Percentiles rank a stretch among this genome's conserved stretches.
phyloP scores from a whole-genome alignment of 495 filamentous ascomycete genomes.

The Podospora sp. region DNA sequence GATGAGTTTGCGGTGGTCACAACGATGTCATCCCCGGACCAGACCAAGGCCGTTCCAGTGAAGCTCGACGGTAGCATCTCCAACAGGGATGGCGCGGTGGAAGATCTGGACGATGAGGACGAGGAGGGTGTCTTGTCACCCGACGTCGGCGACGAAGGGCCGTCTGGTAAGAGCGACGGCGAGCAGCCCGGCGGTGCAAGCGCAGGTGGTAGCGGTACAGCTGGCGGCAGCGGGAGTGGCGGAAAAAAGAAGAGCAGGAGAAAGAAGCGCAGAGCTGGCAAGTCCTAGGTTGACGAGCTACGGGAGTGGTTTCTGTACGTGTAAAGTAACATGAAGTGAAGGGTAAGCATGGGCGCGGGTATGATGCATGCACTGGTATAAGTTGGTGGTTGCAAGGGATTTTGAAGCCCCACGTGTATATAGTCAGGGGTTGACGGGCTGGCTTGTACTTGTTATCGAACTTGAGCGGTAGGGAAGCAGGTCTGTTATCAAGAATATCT shows the following conservation, averaged over 20 bases:
- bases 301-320: constrained; percentile 25
- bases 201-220: constrained; percentile 14
- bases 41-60: constrained; percentile 16
- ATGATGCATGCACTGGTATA: background rate
- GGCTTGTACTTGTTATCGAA: no score
- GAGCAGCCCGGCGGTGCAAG: constrained; percentile 25
- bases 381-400: background rate
- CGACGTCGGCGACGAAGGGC: constrained; percentile 18
- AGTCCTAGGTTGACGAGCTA: constrained; percentile 38
- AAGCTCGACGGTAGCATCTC: background rate
- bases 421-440: no score
- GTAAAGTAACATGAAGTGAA: constrained; percentile 12
- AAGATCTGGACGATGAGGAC: constrained; percentile 27
- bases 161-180: background rate
- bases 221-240: constrained; percentile 20
- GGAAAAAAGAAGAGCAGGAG: constrained; percentile 41
- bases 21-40: constrained; percentile 19
- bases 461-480: no score
- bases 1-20: constrained; percentile 27
- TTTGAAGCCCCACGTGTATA: no score
- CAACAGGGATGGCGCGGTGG: constrained; percentile 19
- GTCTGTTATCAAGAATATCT: no score
- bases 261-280: constrained; percentile 49
- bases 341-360: no score
- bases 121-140: constrained; percentile 23